Evolutionary conservation across 192 early-diverging fungal species (phyloP).

Genomic region (Dispira simplex): DNA sequence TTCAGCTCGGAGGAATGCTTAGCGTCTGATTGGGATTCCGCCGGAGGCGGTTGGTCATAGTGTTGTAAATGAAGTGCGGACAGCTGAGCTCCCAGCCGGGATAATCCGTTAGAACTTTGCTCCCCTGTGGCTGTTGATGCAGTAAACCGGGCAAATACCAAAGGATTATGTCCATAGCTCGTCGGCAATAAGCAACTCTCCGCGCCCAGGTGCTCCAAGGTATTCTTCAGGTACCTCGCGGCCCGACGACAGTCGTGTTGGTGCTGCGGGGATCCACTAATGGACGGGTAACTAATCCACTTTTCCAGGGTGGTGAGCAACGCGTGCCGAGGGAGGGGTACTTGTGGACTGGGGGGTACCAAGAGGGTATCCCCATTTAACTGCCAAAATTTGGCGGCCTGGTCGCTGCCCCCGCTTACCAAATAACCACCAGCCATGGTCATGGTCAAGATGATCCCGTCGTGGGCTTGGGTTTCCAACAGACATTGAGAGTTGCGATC

Average conservation of each 20-base stretch:
- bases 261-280: constrained; percentile 46
- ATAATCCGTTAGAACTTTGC: too few species aligned
- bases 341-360: background rate
- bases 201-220: constrained; percentile 52
- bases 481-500: constrained; percentile 36
- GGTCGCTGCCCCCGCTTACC: constrained; percentile 44
- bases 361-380: constrained; percentile 13
- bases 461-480: constrained; percentile 31
- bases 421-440: constrained; percentile 29
- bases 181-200: constrained; percentile 41
- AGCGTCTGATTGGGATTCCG: background rate
- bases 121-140: constrained; percentile 13
- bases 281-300: constrained; percentile 52
- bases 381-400: constrained; percentile 41
- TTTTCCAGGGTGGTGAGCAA: constrained; percentile 45
- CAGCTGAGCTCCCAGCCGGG: constrained; percentile 1
- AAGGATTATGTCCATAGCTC: constrained; percentile 40
- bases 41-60: background rate
- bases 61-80: constrained; percentile 9
- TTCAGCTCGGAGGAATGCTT: constrained; percentile 10
- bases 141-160: constrained; percentile 49
- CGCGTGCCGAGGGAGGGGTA: constrained; percentile 14
- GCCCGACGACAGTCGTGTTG: constrained; percentile 55
- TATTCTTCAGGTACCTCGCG: constrained; percentile 51
- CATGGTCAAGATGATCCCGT: constrained; percentile 40